Base-by-base conservation (phyloP, 2,329 filamentous ascomycete species). In the Ustilaginoidea virens region DNA sequence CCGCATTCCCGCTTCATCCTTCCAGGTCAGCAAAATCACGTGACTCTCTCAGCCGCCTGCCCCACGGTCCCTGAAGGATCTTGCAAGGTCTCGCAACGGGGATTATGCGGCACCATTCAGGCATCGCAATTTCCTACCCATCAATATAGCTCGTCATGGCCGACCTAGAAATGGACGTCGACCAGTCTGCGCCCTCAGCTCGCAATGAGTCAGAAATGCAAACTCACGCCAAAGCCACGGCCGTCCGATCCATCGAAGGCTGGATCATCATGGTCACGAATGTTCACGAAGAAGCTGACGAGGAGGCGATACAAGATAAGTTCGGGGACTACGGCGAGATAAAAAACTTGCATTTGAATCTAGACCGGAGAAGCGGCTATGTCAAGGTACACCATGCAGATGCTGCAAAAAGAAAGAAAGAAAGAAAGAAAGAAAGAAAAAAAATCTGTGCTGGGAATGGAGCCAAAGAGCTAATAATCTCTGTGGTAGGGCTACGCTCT, bases 241-340 rank as follows among this genome's bases (percentile, higher is more conserved):
- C 81, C 15, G 81, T 90, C 34, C 80, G 81, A 44, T 85, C 78
- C 31, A 86, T 90, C 47, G 81, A 90, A 56, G 81, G 82, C 42
- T 90, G 82, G 82, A 90, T 90, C 53, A 64, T 90, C 45, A 74
- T 83, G 37, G 80, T 81, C 39, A 86, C 80, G 29, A 90, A 90
- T 46, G 77, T 90, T 19, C 81, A 90, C 58, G 81, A 90, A 49
- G 81, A 90, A 53, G 80, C 81, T 28, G 79, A 77, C 42, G 81
- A 90, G 56, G 81, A 90, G 58, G 75, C 80, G 25, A 52, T 90
- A 32, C 78, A 79, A 45, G 82, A 90, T 51, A 66, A 74, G 51
- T 90, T 90, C 51, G 78, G 73, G 45, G 81, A 90, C 44, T 90
- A 69, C 47, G 82, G 82, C 42, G 79, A 87, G 55, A 82, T 90